Conservation (phyloP, 2,329 filamentous ascomycete species). For the Sordariomycetes sp. region DNA sequence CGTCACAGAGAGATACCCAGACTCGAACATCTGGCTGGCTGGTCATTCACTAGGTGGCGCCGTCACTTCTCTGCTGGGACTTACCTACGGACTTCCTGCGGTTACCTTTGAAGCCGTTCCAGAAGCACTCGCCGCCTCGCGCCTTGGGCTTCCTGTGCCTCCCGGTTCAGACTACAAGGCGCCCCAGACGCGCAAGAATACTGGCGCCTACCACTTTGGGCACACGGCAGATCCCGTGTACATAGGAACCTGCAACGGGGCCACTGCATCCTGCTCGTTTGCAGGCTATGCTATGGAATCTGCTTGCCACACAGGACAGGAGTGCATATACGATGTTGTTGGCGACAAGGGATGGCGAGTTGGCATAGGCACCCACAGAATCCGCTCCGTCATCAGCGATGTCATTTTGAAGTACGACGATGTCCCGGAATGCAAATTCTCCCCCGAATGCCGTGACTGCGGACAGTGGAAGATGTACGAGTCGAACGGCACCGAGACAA, state of each 20-base stretch:
- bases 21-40: constrained; percentile 77
- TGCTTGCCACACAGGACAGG: constrained; percentile 78
- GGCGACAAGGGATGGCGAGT: constrained; percentile 87
- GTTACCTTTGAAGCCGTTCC: constrained; percentile 91
- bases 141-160: constrained; percentile 77
- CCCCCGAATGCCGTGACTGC: constrained; percentile 80
- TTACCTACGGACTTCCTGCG: constrained; percentile 86
- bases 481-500: constrained; percentile 77
- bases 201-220: constrained; percentile 82
- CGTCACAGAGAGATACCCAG: constrained; percentile 79
- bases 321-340: constrained; percentile 90
- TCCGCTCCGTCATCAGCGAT: constrained; percentile 77
- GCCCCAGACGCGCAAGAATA: constrained; percentile 63
- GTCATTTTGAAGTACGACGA: constrained; percentile 76
- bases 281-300: constrained; percentile 92
- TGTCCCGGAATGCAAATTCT: constrained; percentile 67
- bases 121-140: constrained; percentile 76
- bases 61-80: constrained; percentile 75
- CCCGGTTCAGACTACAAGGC: constrained; percentile 64
- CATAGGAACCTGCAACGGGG: constrained; percentile 87
- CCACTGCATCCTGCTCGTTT: constrained; percentile 80
- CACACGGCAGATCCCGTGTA: constrained; percentile 94
- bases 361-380: constrained; percentile 84
- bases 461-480: constrained; percentile 91
- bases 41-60: constrained; percentile 91